Base-by-base conservation (phyloP, 2,329 filamentous ascomycete species). In the Pseudogymnoascus sp. region DNA sequence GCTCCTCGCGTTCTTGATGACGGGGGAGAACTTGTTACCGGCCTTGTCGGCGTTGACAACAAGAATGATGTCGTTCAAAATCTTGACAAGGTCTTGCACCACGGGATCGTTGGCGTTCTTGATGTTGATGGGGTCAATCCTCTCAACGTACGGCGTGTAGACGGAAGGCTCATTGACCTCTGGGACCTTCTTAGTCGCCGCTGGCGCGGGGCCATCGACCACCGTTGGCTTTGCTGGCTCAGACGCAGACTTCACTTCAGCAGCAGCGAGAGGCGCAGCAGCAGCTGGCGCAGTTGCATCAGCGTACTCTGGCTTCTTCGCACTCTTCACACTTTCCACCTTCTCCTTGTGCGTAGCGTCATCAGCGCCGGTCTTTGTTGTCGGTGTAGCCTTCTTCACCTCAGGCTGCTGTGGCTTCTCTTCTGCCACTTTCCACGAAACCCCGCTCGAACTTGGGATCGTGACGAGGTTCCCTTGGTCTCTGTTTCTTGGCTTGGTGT, bases 41-140 rank as follows among this genome's bases (percentile, higher is more conserved):
- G 89, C 83, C 63, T 86, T 83, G 71, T 96, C 92, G 61, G 89
- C 88, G 73, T 96, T 96, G 71, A 96, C 86, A 52, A 95, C 90
- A 7, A 89, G 85, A 70, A 99, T 96, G 68, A 99, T 87, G 73
- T 95, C 90, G 75, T 99, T 99, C 67, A 99, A 81, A 76, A 96
- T 92, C 76, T 90, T 92, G 62, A 95, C 90, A 5, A 99, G 79
- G 69, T 97, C 90, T 74, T 96, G 91, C 19, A 97, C 89, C 34
- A 96, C 82, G 26, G 90, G 89, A 71, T 97, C 92, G 62, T 85
- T 83, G 59, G 88, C 90, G 67, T 90, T 82, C 59, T 83, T 80
- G 21, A 95, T 82, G 57, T 81, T 81, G 61, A 96, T 77, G 63
- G 91, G 84, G 70, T 96, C 89, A 66, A 97, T 90, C 13, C 84